These are phyloP conservation scores for Drosera spatulata DNA, from an alignment of 179 eudicot species.

Conservation along the genomic window DNA sequence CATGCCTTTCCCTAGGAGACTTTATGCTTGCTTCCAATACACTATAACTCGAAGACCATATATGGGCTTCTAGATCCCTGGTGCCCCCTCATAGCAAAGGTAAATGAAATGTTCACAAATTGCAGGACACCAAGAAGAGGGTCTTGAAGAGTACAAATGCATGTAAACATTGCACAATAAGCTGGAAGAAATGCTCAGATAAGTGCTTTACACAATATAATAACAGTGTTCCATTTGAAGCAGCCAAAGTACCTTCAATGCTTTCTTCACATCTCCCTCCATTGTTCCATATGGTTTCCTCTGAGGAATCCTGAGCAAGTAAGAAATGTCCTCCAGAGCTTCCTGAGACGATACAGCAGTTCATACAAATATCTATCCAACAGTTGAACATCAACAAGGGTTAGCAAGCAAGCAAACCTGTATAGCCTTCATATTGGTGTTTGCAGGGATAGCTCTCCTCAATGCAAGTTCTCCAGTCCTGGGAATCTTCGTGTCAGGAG, in stretches of 20 bases:
- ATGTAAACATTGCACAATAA: too few species aligned
- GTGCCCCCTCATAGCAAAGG: too few species aligned
- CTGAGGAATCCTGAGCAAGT: slow-evolving; percentile 97
- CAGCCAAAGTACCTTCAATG: slow-evolving; percentile 75
- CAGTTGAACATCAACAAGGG: neutral
- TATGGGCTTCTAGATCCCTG: too few species aligned
- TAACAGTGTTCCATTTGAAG: too few species aligned
- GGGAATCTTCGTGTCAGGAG: slow-evolving; percentile 97
- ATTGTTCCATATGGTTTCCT: slow-evolving; percentile 95
- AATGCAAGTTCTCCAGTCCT: slow-evolving; percentile 93
- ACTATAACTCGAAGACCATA: too few species aligned
- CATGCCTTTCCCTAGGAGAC: too few species aligned
- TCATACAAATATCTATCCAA: neutral
- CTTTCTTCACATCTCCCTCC: slow-evolving; percentile 96
- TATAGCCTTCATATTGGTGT: slow-evolving; percentile 72
- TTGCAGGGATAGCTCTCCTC: slow-evolving; percentile 93
- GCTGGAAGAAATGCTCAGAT: too few species aligned
- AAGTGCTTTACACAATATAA: too few species aligned
- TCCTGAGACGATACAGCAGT: slow-evolving; percentile 27
- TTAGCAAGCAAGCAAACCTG: slow-evolving; percentile 38
- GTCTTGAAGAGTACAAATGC: too few species aligned
- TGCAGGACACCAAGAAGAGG: too few species aligned
- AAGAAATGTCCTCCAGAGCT: slow-evolving; percentile 86
- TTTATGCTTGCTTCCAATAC: too few species aligned
- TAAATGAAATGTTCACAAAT: too few species aligned